Evolutionary conservation across 2,329 filamentous ascomycete species (phyloP).

Genomic region (Hymenoscyphus repandus): DNA sequence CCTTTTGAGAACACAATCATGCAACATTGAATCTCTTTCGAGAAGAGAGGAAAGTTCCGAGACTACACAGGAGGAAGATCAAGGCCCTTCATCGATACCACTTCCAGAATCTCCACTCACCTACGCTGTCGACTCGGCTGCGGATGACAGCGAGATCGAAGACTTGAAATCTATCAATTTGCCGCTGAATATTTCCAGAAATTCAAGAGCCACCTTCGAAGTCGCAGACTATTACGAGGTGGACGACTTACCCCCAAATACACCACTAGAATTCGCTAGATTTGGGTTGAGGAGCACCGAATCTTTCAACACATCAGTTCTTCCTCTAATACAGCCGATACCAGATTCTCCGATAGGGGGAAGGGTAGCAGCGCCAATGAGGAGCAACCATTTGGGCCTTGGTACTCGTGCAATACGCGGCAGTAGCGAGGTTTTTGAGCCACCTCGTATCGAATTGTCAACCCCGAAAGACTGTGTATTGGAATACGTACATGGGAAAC

Average conservation of each 20-base stretch:
- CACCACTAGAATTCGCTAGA: constrained; percentile 6
- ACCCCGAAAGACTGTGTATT: neutral
- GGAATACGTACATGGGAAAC: neutral
- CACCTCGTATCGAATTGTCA: constrained; percentile 4
- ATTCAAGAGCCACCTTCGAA: neutral
- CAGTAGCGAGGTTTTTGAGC: neutral
- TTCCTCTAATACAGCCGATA: constrained; percentile 16
- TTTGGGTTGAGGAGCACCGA: constrained; percentile 4
- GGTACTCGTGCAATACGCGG: constrained; percentile 1
- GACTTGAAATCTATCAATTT: neutral
- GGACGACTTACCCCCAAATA: neutral
- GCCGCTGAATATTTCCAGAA: neutral
- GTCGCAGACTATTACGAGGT: too few relatives aligned
- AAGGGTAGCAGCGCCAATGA: constrained; percentile 9
- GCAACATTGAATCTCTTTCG: too few relatives aligned
- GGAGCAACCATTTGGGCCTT: neutral
- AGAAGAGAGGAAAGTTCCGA: too few relatives aligned
- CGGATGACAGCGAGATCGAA: neutral
- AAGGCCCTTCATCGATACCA: neutral
- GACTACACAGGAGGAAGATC: too few relatives aligned
- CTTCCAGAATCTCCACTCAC: neutral
- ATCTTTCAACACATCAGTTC: constrained; percentile 17
- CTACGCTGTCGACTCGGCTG: neutral
- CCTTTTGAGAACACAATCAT: too few relatives aligned
- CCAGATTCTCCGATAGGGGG: constrained; percentile 23